A percentile compares a stretch with the other conserved stretches of the same genome.
phyloP scores from a whole-genome alignment of 345 rosid species.

The Microthlaspi erraticum region DNA sequence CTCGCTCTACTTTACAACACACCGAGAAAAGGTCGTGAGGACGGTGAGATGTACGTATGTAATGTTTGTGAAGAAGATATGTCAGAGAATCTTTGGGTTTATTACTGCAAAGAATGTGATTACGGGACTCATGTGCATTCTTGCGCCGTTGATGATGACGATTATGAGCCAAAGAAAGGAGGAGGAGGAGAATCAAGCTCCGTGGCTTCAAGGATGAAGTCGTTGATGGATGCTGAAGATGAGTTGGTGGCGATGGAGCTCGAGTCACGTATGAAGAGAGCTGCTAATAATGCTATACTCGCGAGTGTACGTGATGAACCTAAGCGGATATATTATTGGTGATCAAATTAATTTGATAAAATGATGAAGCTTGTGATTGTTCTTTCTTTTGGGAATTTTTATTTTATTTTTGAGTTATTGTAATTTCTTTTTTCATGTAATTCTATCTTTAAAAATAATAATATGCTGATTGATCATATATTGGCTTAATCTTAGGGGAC shows the following conservation, averaged over 20 bases:
- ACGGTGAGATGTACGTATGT: constrained; percentile 7
- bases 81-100: constrained; percentile 29
- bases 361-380: constrained; percentile 9
- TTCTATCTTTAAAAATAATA: no score
- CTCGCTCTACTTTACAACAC: constrained; percentile 19
- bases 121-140: constrained; percentile 40
- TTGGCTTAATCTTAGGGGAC: no score
- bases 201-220: constrained; percentile 9
- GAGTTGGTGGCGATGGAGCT: background rate
- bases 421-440: no score
- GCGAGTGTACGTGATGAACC: no score
- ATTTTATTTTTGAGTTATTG: no score
- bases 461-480: no score
- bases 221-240: background rate
- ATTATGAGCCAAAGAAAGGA: constrained; percentile 1
- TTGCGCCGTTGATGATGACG: constrained; percentile 20
- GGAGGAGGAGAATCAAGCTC: background rate
- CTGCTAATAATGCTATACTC: constrained; percentile 1
- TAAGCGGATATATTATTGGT: no score
- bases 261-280: constrained; percentile 9
- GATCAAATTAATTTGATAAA: background rate
- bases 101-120: constrained; percentile 36
- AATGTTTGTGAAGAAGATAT: constrained; percentile 28
- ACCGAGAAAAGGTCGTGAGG: constrained; percentile 22
- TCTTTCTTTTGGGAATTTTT: background rate